Conservation (phyloP, 2,329 filamentous ascomycete genomes). For the Dryadomyces quercus-mongolicae region DNA sequence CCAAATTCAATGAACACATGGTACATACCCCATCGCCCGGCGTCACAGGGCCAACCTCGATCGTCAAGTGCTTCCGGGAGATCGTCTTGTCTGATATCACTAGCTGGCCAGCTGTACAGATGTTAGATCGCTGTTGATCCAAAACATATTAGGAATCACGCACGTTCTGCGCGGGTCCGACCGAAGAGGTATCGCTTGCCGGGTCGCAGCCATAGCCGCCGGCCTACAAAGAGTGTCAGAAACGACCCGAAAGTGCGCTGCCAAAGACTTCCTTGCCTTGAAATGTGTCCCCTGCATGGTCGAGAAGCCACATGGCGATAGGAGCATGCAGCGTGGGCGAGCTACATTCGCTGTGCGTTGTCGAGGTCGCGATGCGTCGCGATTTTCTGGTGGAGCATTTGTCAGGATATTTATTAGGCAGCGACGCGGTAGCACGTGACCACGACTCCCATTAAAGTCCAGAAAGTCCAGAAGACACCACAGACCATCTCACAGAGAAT, state of each 20-base stretch:
- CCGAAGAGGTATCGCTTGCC: slow-evolving; percentile 81
- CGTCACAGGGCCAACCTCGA: slow-evolving; percentile 55
- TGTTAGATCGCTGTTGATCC: not conserved
- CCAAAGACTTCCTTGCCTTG: slow-evolving; percentile 21
- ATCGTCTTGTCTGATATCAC: slow-evolving; percentile 71
- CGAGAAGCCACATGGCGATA: slow-evolving; percentile 50
- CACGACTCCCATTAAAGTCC: too few species aligned
- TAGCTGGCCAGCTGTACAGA: slow-evolving; percentile 44
- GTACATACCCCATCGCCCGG: slow-evolving; percentile 57
- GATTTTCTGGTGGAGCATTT: not conserved
- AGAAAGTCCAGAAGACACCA: too few species aligned
- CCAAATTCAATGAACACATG: too few species aligned
- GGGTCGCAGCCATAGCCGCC: slow-evolving; percentile 72
- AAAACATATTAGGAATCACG: slow-evolving; percentile 12
- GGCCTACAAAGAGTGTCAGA: slow-evolving; percentile 31
- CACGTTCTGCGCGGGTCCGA: slow-evolving; percentile 57
- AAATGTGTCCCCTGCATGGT: slow-evolving; percentile 43
- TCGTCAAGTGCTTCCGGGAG: slow-evolving; percentile 76
- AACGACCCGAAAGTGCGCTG: not conserved
- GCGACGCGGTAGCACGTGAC: too few species aligned
- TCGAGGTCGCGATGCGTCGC: not conserved
- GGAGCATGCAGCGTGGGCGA: not conserved
- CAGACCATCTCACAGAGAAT: too few species aligned
- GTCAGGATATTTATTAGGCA: not conserved
- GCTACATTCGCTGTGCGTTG: not conserved